These are phyloP conservation scores for Clarkia xantiana DNA, from an alignment of 345 rosid genomes.

Conservation along the genomic window DNA sequence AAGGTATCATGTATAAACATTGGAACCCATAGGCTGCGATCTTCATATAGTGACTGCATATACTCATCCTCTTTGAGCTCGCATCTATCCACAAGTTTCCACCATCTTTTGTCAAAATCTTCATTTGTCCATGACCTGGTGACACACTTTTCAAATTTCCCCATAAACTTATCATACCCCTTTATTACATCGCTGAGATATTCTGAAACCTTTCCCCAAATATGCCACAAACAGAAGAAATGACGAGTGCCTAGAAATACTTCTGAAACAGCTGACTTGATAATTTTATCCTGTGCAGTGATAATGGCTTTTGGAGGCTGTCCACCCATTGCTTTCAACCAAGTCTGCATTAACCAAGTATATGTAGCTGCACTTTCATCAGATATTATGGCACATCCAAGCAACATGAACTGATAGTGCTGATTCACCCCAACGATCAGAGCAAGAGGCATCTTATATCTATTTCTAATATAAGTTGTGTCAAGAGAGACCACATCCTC, in stretches of 20 bases:
- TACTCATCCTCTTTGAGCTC: conserved; percentile 35
- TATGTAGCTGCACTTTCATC: conserved; percentile 31
- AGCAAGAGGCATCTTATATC: conserved; percentile 34
- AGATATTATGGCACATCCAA: conserved; percentile 46
- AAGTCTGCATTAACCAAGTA: conserved; percentile 41
- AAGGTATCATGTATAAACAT: conserved; percentile 37
- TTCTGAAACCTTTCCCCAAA: conserved; percentile 40
- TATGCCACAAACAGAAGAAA: conserved; percentile 26
- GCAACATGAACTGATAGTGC: conserved; percentile 29
- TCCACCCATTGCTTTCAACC: conserved; percentile 40
- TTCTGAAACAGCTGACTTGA: conserved; percentile 31
- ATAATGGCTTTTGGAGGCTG: conserved; percentile 32
- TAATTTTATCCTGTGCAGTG: conserved; percentile 33
- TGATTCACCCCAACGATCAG: conserved; percentile 44
- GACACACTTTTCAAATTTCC: conserved; percentile 27
- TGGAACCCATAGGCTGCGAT: conserved; percentile 36
- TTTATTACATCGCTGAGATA: conserved; percentile 31
- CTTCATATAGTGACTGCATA: conserved; percentile 34
- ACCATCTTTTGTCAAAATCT: conserved; percentile 38
- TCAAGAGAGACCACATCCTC: conserved; percentile 29
- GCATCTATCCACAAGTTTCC: conserved; percentile 23
- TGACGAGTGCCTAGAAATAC: conserved; percentile 33
- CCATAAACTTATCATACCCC: conserved; percentile 29
- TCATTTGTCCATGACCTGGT: conserved; percentile 29
- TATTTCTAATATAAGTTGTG: conserved; percentile 35